Conservation (phyloP, 2,329 filamentous ascomycete genomes). For the Colletotrichum somersetense region DNA sequence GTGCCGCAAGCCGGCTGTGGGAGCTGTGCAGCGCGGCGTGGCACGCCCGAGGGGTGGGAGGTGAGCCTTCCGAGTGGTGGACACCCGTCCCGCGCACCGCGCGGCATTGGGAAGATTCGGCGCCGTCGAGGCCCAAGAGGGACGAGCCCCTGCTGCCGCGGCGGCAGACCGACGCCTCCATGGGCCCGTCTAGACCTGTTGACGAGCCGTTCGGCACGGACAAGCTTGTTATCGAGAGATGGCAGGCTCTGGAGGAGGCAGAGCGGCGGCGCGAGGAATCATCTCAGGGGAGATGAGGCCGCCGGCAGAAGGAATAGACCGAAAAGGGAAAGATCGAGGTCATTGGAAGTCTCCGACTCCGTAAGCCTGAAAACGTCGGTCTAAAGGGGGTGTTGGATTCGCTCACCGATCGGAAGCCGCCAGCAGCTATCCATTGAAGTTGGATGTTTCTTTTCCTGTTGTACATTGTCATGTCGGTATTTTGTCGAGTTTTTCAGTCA, state of each 20-base stretch:
- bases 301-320: too few relatives aligned
- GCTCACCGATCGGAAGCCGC: not conserved
- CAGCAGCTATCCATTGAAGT: too few relatives aligned
- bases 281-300: not conserved
- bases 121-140: conserved; percentile 33
- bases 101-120: conserved; percentile 73
- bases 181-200: conserved; percentile 46
- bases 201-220: conserved; percentile 53
- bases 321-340: not conserved
- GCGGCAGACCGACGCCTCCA: conserved; percentile 25
- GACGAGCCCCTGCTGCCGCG: conserved; percentile 12
- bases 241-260: conserved; percentile 51
- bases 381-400: not conserved
- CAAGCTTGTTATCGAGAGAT: conserved; percentile 50
- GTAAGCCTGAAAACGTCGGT: not conserved
- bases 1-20: conserved; percentile 83
- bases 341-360: too few relatives aligned
- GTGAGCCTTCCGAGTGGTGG: conserved; percentile 64
- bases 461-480: not conserved
- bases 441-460: not conserved
- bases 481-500: not conserved
- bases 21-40: conserved; percentile 81
- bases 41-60: conserved; percentile 69
- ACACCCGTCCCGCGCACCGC: conserved; percentile 73
- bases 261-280: conserved; percentile 30